Conservation (phyloP, 1,139 yeast genomes). For the Hyphopichia buzzinii region DNA sequence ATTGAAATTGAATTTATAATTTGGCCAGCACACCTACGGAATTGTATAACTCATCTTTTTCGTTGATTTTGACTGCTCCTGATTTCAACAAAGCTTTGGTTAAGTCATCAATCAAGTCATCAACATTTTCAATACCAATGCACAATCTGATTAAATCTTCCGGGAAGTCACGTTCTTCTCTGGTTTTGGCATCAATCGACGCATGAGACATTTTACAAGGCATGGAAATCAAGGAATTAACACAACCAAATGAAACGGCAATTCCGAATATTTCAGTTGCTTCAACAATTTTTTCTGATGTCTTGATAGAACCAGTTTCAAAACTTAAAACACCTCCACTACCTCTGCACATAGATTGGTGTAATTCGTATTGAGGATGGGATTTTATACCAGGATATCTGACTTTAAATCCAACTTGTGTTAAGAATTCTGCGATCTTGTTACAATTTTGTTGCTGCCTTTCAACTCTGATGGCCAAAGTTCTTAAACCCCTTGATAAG, state of each 20-base stretch:
- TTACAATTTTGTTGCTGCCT: constrained; percentile 82
- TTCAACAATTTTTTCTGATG: constrained; percentile 74
- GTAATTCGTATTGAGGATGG: constrained; percentile 81
- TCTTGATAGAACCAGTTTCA: constrained; percentile 74
- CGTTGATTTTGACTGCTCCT: constrained; percentile 53
- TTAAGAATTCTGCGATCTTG: constrained; percentile 71
- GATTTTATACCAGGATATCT: constrained; percentile 80
- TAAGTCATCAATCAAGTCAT: constrained; percentile 70
- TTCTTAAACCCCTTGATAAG: constrained; percentile 79
- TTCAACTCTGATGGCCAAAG: constrained; percentile 79
- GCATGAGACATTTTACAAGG: constrained; percentile 97
- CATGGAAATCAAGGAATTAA: constrained; percentile 84
- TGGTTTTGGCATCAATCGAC: constrained; percentile 83
- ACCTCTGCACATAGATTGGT: constrained; percentile 74
- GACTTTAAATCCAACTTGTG: constrained; percentile 60
- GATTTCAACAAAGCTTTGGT: constrained; percentile 65
- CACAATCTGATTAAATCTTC: constrained; percentile 88
- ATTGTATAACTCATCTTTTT: constrained; percentile 42
- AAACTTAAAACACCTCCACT: constrained; percentile 88
- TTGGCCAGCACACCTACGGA: constrained; percentile 44
- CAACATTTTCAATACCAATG: constrained; percentile 76
- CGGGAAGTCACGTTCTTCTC: constrained; percentile 86
- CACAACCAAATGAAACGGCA: constrained; percentile 93
- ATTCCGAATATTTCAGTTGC: constrained; percentile 77
- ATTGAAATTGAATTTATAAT: constrained; percentile 18